Percentiles rank a stretch among this genome's conserved stretches.
phyloP scores from a whole-genome alignment of 371 early-diverging fungal species.

The Circinella umbellata region DNA sequence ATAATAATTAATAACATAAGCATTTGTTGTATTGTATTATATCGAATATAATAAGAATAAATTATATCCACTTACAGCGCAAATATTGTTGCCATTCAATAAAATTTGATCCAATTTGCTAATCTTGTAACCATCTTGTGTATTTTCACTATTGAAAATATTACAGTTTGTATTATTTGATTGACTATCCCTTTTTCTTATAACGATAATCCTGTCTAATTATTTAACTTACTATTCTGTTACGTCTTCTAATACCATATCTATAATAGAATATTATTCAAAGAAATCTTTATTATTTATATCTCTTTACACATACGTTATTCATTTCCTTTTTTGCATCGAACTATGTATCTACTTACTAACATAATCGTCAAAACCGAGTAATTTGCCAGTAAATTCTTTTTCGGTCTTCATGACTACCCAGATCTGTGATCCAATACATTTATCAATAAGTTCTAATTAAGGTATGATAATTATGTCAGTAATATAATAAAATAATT shows the following conservation, averaged over 20 bases:
- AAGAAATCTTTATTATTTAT: not conserved
- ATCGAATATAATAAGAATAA: not conserved
- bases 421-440: slow-evolving; percentile 96
- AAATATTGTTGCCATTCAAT: slow-evolving; percentile 95
- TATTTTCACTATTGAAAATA: slow-evolving; percentile 63
- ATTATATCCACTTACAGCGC: slow-evolving; percentile 70
- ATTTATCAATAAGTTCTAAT: slow-evolving; percentile 95
- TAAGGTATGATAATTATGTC: not conserved
- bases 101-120: slow-evolving; percentile 87
- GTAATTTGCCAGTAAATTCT: slow-evolving; percentile 93
- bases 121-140: slow-evolving; percentile 76
- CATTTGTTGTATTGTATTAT: not conserved
- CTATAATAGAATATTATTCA: slow-evolving; percentile 41
- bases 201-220: not conserved
- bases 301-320: too few relatives aligned
- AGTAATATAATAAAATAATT: not conserved
- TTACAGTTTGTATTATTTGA: too few relatives aligned
- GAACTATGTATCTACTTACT: slow-evolving; percentile 58
- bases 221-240: slow-evolving; percentile 65
- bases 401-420: slow-evolving; percentile 95
- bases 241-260: slow-evolving; percentile 97
- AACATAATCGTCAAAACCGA: slow-evolving; percentile 98
- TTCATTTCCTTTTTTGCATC: not conserved
- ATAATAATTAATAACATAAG: not conserved
- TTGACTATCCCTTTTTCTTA: too few relatives aligned